phyloP scores from a whole-genome alignment of 169 alveolate species.

The Eimeria falciformis region DNA sequence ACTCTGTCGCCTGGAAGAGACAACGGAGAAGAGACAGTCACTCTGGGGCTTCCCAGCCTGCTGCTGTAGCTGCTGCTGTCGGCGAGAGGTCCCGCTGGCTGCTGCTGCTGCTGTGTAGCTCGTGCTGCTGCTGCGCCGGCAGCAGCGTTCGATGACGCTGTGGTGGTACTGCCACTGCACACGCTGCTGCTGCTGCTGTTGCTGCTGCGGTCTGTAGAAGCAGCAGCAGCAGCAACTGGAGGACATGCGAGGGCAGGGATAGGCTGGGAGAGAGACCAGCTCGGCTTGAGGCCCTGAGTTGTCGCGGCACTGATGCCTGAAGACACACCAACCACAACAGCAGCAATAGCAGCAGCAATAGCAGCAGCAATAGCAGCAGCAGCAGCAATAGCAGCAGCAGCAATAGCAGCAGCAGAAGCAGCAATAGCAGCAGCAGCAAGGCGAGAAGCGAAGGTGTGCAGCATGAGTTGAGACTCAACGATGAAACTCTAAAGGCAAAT shows the following conservation, averaged over 20 bases:
- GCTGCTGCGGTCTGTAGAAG: not conserved
- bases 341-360: not conserved
- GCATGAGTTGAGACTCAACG: too few species aligned
- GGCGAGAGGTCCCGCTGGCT: not conserved
- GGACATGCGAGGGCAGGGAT: not conserved
- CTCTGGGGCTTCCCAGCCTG: not conserved
- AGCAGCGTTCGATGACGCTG: not conserved
- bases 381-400: not conserved
- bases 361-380: not conserved
- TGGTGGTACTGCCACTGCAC: not conserved
- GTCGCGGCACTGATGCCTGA: not conserved
- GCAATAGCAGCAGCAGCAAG: constrained; percentile 23
- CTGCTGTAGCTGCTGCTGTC: constrained; percentile 6
- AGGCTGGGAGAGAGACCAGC: not conserved
- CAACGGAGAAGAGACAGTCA: not conserved
- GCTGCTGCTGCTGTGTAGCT: constrained; percentile 25
- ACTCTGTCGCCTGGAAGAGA: constrained; percentile 2
- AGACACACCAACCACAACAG: not conserved
- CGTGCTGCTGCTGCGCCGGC: constrained; percentile 7
- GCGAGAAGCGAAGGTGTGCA: not conserved
- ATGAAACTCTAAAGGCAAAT: too few species aligned
- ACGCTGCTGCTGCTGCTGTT: not conserved
- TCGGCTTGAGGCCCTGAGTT: not conserved
- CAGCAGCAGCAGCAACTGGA: not conserved
- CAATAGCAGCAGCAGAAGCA: constrained; percentile 10